These are phyloP conservation scores for Globisporangium paddicum DNA, from an alignment of 352 stramenopile species.

Conservation along the genomic window DNA sequence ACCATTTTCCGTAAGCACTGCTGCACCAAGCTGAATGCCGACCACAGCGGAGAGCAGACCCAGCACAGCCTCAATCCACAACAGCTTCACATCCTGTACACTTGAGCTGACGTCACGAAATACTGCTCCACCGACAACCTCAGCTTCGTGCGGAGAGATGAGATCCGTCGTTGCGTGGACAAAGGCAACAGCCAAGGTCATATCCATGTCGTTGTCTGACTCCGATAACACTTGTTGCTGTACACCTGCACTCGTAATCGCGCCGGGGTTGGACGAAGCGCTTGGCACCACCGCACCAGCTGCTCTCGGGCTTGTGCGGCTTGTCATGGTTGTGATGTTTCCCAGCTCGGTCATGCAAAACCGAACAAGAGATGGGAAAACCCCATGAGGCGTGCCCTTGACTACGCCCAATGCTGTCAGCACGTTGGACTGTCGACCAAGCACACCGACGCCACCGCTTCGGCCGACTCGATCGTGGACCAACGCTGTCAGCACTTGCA, in stretches of 20 bases:
- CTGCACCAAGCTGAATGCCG: conserved; percentile 65
- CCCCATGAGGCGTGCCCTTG: conserved; percentile 71
- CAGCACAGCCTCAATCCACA: conserved; percentile 79
- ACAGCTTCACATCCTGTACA: conserved; percentile 46
- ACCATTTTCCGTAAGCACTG: conserved; percentile 80
- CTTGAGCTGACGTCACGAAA: conserved; percentile 49
- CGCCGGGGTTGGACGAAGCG: neutral
- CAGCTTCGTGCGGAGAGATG: conserved; percentile 55
- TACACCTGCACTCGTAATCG: neutral
- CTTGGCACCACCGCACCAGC: conserved; percentile 11
- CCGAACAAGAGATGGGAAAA: conserved; percentile 79
- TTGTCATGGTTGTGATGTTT: conserved; percentile 16
- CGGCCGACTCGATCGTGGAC: conserved; percentile 72
- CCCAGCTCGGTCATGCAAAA: conserved; percentile 74
- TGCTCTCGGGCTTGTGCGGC: neutral
- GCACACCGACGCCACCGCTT: conserved; percentile 54
- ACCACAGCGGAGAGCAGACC: conserved; percentile 68
- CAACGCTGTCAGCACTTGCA: conserved; percentile 74
- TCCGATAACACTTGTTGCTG: conserved; percentile 14
- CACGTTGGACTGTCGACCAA: conserved; percentile 79
- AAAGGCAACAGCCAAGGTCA: conserved; percentile 84
- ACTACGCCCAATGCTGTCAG: conserved; percentile 69
- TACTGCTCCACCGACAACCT: conserved; percentile 41
- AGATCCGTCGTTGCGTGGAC: conserved; percentile 82
- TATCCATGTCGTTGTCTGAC: conserved; percentile 82